A percentile compares a stretch with the other conserved stretches of the same genome.
Conservation (phyloP, 73 alveolate species). For the Symbiodinium pilosum region DNA sequence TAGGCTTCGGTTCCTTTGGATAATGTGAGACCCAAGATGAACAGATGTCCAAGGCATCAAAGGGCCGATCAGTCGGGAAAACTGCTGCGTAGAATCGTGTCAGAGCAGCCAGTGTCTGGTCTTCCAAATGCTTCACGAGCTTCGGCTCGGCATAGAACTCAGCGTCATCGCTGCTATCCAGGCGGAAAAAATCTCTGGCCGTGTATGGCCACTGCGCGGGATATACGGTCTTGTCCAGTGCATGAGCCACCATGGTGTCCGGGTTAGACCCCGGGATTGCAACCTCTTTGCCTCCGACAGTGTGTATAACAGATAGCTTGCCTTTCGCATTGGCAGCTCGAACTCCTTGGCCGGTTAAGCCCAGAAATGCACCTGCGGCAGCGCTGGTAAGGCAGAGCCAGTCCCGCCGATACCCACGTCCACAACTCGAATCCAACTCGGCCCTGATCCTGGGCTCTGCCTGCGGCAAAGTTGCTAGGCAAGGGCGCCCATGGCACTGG, state of each 20-base stretch:
- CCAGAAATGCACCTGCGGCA: background rate
- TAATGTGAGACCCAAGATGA: slow-evolving; percentile 85
- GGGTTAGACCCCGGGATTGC: slow-evolving; percentile 48
- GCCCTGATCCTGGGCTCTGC: too few species aligned
- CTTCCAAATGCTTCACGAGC: slow-evolving; percentile 88
- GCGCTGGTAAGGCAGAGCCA: background rate
- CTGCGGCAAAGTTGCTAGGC: too few species aligned
- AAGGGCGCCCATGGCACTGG: too few species aligned
- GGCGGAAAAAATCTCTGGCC: slow-evolving; percentile 56
- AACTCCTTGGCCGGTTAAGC: background rate
- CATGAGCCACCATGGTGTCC: slow-evolving; percentile 40
- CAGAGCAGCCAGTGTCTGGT: slow-evolving; percentile 34
- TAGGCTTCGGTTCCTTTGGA: slow-evolving; percentile 10
- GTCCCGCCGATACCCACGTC: background rate
- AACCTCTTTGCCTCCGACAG: slow-evolving; percentile 41
- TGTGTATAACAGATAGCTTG: slow-evolving; percentile 1
- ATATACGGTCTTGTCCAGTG: slow-evolving; percentile 36
- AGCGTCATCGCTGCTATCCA: slow-evolving; percentile 60
- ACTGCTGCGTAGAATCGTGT: slow-evolving; percentile 41
- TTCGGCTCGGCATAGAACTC: slow-evolving; percentile 88
- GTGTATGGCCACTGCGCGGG: slow-evolving; percentile 59
- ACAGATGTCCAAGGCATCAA: slow-evolving; percentile 90
- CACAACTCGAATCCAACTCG: background rate
- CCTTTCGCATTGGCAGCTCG: background rate
- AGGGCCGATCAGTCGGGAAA: background rate